Conservation (phyloP, 2,329 filamentous ascomycete species). For the Falciphora oryzae region DNA sequence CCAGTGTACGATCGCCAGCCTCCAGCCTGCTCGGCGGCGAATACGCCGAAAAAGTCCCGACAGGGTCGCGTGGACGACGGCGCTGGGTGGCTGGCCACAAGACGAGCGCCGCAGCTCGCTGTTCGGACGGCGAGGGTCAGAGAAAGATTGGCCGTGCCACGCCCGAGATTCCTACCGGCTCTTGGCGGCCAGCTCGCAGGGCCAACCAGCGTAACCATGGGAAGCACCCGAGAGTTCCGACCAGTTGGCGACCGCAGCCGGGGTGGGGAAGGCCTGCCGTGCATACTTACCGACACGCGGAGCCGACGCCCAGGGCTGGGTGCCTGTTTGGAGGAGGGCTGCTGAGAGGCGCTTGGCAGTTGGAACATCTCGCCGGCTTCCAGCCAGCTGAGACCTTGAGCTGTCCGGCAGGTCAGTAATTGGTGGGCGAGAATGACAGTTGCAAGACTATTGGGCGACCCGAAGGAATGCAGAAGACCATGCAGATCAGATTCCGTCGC, state of each 20-base stretch:
- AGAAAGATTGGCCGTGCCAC: neutral
- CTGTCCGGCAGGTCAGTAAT: no score
- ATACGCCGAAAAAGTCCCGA: neutral
- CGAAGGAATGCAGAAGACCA: no score
- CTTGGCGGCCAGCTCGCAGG: neutral
- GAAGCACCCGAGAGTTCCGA: no score
- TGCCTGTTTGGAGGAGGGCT: no score
- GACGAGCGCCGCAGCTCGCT: neutral
- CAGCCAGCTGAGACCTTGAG: no score
- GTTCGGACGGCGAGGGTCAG: neutral
- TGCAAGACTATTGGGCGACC: no score
- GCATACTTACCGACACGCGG: neutral
- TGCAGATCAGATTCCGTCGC: neutral
- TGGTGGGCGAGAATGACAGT: no score
- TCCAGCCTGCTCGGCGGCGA: neutral
- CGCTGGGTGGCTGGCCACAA: neutral
- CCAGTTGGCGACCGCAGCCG: no score
- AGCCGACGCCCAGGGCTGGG: no score
- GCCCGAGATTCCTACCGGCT: neutral
- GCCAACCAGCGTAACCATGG: neutral
- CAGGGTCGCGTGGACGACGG: neutral
- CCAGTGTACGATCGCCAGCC: no score
- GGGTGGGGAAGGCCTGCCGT: neutral
- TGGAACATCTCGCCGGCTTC: neutral
- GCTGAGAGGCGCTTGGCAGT: neutral